Conservation (phyloP, 208 protist species). For the Leishmania turanica region DNA sequence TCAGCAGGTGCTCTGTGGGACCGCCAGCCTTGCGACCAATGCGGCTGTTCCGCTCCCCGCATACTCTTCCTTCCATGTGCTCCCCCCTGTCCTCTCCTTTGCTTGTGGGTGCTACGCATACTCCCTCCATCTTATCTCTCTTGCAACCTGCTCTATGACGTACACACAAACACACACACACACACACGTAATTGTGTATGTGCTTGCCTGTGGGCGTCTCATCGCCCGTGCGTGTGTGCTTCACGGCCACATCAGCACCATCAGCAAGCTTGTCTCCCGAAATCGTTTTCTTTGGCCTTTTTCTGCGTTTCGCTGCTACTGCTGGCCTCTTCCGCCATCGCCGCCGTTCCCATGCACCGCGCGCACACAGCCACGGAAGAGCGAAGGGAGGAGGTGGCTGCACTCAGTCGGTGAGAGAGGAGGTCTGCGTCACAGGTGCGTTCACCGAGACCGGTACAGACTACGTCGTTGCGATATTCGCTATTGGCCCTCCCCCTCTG, state of each 20-base stretch:
- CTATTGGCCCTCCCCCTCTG: background rate
- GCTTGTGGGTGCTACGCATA: background rate
- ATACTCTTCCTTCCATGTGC: background rate
- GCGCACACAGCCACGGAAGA: background rate
- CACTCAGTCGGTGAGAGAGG: background rate
- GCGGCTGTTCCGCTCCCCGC: background rate
- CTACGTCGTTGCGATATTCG: background rate
- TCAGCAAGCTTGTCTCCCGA: background rate
- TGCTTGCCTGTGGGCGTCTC: background rate
- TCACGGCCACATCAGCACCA: background rate
- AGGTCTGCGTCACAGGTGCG: background rate
- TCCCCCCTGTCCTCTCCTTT: background rate
- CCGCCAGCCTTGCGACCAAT: background rate
- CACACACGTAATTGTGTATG: background rate
- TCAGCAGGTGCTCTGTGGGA: background rate
- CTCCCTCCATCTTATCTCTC: background rate
- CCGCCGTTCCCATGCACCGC: background rate
- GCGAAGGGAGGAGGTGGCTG: background rate
- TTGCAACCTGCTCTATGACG: background rate
- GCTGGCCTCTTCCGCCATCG: background rate
- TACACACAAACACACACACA: background rate
- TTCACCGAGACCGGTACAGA: background rate
- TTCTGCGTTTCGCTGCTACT: background rate
- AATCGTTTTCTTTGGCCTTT: background rate
- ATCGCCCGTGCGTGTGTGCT: background rate